phyloP scores from a whole-genome alignment of 176 grass and related monocot species.

The Dendrocalamus sinicus region DNA sequence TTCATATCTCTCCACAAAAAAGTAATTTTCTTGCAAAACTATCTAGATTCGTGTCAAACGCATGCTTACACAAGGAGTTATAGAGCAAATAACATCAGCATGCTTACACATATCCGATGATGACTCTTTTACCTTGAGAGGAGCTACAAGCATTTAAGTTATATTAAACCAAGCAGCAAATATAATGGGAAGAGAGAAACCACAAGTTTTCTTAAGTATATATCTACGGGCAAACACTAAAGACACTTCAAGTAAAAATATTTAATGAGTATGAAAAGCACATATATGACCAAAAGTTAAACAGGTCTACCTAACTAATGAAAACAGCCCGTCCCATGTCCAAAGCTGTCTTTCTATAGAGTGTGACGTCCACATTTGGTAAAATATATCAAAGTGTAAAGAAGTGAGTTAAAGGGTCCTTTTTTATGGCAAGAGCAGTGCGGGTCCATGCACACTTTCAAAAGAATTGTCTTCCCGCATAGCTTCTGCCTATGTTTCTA shows the following conservation, averaged over 20 bases:
- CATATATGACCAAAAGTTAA: neutral
- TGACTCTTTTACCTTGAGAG: conserved; percentile 6
- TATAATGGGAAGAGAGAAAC: neutral
- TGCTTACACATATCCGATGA: neutral
- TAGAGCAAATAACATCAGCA: conserved; percentile 58
- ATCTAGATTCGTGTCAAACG: conserved; percentile 75
- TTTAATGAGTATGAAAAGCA: neutral
- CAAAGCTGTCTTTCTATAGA: conserved; percentile 10
- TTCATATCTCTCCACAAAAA: conserved; percentile 37
- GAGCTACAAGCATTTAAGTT: neutral
- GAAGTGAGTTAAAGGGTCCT: conserved; percentile 2
- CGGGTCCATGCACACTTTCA: conserved; percentile 8
- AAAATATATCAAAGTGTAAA: conserved; percentile 36
- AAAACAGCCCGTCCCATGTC: neutral
- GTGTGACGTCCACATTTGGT: conserved; percentile 7
- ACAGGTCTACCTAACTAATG: neutral
- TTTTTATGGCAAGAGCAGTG: neutral
- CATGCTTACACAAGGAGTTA: conserved; percentile 88
- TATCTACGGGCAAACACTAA: neutral
- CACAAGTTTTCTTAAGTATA: neutral
- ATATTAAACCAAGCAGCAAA: neutral
- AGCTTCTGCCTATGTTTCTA: conserved; percentile 36
- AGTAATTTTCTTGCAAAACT: conserved; percentile 39
- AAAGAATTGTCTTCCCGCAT: conserved; percentile 5
- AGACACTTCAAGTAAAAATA: neutral